A percentile compares a stretch with the other conserved stretches of the same genome.
These are phyloP conservation scores for Dipodascopsis uninucleata DNA, from an alignment of 805 yeast species.

Conservation along the genomic window DNA sequence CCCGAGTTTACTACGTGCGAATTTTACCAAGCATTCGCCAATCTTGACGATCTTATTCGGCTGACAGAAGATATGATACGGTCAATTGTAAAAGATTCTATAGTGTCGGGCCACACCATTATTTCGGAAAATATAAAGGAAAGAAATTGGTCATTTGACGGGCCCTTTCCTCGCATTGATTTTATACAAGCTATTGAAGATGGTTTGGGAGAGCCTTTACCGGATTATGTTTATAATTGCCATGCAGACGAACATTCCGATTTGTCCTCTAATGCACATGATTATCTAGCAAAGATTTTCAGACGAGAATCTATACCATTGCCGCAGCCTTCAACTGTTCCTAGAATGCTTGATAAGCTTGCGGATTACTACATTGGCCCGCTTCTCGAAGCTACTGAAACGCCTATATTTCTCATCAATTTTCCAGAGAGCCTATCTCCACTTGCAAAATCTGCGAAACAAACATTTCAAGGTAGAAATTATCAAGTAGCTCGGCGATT, in stretches of 20 bases:
- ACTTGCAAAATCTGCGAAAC: constrained; percentile 62
- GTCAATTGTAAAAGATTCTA: constrained; percentile 35
- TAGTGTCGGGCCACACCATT: no score
- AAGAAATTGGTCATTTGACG: constrained; percentile 3
- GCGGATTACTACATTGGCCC: constrained; percentile 64
- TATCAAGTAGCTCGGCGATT: constrained; percentile 62
- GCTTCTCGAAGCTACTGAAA: constrained; percentile 39
- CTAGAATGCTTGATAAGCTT: constrained; percentile 61
- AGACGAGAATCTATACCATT: constrained; percentile 37
- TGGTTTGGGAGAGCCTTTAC: constrained; percentile 49
- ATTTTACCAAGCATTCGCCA: constrained; percentile 71
- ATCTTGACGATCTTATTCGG: constrained; percentile 60
- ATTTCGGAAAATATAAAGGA: not conserved
- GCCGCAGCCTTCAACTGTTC: constrained; percentile 40
- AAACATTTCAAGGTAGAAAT: constrained; percentile 32
- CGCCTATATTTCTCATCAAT: constrained; percentile 72
- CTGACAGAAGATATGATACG: constrained; percentile 58
- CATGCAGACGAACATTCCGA: constrained; percentile 35
- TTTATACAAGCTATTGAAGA: constrained; percentile 62
- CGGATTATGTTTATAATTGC: constrained; percentile 34
- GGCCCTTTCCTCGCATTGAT: constrained; percentile 49
- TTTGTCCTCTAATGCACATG: constrained; percentile 29
- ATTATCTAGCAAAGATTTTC: constrained; percentile 44
- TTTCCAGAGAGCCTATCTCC: constrained; percentile 88
- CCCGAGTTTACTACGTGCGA: constrained; percentile 93